Conservation (phyloP, 73 alveolate genomes). For the Paramecium sexaurelia region DNA sequence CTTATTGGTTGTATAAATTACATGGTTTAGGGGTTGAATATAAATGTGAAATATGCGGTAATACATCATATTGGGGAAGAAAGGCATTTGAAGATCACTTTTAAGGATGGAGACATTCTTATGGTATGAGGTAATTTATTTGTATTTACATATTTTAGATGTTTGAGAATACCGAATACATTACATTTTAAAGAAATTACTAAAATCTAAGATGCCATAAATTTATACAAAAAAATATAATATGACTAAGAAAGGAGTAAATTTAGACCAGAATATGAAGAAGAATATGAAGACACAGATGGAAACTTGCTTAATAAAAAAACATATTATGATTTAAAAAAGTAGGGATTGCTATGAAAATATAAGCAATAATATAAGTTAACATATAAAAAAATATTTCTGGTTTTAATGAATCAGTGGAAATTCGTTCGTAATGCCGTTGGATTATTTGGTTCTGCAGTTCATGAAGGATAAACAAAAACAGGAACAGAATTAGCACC, state of each 20-base stretch:
- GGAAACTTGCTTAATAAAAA: constrained; percentile 94
- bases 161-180: constrained; percentile 99
- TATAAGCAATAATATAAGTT: not conserved
- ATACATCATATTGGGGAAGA: constrained; percentile 83
- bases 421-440: not conserved
- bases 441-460: not conserved
- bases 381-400: not conserved
- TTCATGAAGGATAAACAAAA: constrained; percentile 7
- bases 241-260: constrained; percentile 92
- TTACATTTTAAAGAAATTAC: constrained; percentile 99
- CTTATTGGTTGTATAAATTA: constrained; percentile 99
- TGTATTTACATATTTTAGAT: constrained; percentile 97
- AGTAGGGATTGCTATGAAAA: not conserved
- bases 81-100: constrained; percentile 47
- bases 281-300: constrained; percentile 96
- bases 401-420: not conserved
- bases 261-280: constrained; percentile 97
- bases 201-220: constrained; percentile 97
- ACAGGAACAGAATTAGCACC: constrained; percentile 35
- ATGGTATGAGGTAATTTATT: constrained; percentile 72
- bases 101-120: constrained; percentile 55
- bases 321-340: constrained; percentile 52
- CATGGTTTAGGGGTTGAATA: constrained; percentile 99
- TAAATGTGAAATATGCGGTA: constrained; percentile 99
- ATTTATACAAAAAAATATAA: constrained; percentile 95